Conservation (phyloP, 768 basidiomycete genomes). For the Suillus weaverae region DNA sequence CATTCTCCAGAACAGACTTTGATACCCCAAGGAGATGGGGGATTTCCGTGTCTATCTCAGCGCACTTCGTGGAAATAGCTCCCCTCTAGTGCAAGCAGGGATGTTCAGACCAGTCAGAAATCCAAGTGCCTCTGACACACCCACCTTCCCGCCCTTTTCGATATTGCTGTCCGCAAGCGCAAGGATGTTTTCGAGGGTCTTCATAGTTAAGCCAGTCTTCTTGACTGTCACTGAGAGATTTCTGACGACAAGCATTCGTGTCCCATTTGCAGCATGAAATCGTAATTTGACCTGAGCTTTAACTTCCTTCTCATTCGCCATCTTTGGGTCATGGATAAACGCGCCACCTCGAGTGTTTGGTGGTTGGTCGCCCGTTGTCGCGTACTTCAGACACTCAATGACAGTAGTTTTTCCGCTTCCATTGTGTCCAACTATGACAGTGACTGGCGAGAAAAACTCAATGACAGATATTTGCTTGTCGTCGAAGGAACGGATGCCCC, state of each 20-base stretch:
- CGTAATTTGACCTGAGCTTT: slow-evolving; percentile 97
- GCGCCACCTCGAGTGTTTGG: slow-evolving; percentile 98
- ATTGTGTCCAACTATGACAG: slow-evolving; percentile 98
- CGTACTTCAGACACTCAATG: slow-evolving; percentile 99
- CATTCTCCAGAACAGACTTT: slow-evolving; percentile 97
- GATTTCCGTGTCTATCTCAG: slow-evolving; percentile 94
- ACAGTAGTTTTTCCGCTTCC: slow-evolving; percentile 99
- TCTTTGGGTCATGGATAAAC: slow-evolving; percentile 97
- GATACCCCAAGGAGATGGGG: slow-evolving; percentile 93
- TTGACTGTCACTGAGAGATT: slow-evolving; percentile 92
- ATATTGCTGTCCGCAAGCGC: slow-evolving; percentile 65
- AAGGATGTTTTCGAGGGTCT: slow-evolving; percentile 92
- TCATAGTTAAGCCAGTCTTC: slow-evolving; percentile 94
- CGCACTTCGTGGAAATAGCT: slow-evolving; percentile 95
- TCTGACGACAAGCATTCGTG: slow-evolving; percentile 85
- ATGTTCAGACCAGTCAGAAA: not conserved
- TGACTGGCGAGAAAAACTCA: slow-evolving; percentile 96
- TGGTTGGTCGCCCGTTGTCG: slow-evolving; percentile 96
- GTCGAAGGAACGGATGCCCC: slow-evolving; percentile 94
- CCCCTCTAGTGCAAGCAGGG: slow-evolving; percentile 53
- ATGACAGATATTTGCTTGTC: slow-evolving; percentile 92
- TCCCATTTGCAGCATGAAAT: slow-evolving; percentile 87
- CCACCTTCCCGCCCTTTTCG: slow-evolving; percentile 76
- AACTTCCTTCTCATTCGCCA: slow-evolving; percentile 99
- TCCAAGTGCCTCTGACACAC: slow-evolving; percentile 29